Evolutionary conservation across 2,329 filamentous ascomycete species (phyloP).

Genomic region (Monilinia laxa): DNA sequence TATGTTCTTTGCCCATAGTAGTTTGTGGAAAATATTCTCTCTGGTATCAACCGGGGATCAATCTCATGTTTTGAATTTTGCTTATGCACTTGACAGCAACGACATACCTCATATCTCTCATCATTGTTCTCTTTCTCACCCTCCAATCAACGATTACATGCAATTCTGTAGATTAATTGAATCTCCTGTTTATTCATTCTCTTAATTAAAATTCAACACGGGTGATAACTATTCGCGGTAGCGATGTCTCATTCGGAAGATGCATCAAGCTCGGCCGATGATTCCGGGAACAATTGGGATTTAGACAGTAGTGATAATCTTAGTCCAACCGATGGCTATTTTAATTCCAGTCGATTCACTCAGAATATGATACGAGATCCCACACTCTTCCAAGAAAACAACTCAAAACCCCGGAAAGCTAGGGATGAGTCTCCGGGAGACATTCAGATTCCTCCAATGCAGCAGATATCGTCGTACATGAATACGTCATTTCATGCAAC

Average conservation of each 20-base stretch:
- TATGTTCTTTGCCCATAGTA: neutral
- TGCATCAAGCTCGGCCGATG: slow-evolving; percentile 30
- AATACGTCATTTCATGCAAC: slow-evolving; percentile 14
- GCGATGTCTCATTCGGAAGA: slow-evolving; percentile 31
- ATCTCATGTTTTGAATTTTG: neutral
- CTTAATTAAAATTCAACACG: no score
- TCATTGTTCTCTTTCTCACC: neutral
- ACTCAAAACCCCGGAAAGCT: neutral
- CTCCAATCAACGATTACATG: neutral
- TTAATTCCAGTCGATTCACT: slow-evolving; percentile 30
- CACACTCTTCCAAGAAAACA: neutral
- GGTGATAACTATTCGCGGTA: neutral
- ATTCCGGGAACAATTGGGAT: slow-evolving; percentile 25
- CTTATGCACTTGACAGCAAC: slow-evolving; percentile 3
- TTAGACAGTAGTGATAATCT: slow-evolving; percentile 32
- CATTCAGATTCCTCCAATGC: neutral
- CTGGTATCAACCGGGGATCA: neutral
- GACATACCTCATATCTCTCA: neutral
- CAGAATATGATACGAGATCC: slow-evolving; percentile 17
- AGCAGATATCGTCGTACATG: neutral
- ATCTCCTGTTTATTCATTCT: neutral
- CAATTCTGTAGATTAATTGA: neutral
- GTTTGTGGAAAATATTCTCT: neutral
- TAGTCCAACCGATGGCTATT: slow-evolving; percentile 39
- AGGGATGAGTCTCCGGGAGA: neutral